Base-by-base conservation (phyloP, 805 yeast species). In the Candida hispaniensis region DNA sequence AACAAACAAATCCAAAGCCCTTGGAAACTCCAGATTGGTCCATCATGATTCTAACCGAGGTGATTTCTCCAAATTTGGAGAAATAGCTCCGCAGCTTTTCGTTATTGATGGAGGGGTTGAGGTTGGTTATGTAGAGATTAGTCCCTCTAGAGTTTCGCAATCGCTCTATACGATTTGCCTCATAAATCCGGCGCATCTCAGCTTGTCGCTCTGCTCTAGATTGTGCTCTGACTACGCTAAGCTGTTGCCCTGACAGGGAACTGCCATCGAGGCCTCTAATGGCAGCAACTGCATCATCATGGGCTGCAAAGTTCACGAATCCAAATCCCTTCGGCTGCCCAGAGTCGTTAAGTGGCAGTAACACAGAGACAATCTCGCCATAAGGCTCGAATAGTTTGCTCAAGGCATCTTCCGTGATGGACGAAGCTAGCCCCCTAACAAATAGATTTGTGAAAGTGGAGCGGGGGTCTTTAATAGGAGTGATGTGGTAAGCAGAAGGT, bases 1-100 rank as follows among this genome's bases (percentile, higher is more conserved):
- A 81, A 56, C 83, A 79, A 36, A 80, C 81, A 60, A 81, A 81
- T 27, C 91, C 93, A 51, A 77, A 81, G 13, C 91, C 86, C 51
- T 74, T 71, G 14, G 88, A 77, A 41, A 61, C 61, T 18, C 63
- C 64, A n/a, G 44, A 39, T 22, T 60, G 63, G 39, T 60, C 64
- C 3, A 73, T 67, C 58, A 73, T 71, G 15, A 73, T 60, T 38
- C 69, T 69, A 3, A 73, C 69, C 26, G 75, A 67, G 6, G 68
- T 61, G 20, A 73, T 67, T 16, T 55, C 59, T 9, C 80, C 79
- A 50, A 55, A 72, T 33, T 48, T 45, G 13, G 51, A 46, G 47
- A 71, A 73, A 39, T 64, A 55, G 3, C 55, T 50, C 16, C 47
- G 39, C 18, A 73, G 55, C 44, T 69, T 74, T 13, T 66, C 60